Percentiles rank a stretch among this genome's conserved stretches.
Evolutionary conservation across 352 stramenopile genomes (phyloP).

Genomic region (Phytophthora constricta): DNA sequence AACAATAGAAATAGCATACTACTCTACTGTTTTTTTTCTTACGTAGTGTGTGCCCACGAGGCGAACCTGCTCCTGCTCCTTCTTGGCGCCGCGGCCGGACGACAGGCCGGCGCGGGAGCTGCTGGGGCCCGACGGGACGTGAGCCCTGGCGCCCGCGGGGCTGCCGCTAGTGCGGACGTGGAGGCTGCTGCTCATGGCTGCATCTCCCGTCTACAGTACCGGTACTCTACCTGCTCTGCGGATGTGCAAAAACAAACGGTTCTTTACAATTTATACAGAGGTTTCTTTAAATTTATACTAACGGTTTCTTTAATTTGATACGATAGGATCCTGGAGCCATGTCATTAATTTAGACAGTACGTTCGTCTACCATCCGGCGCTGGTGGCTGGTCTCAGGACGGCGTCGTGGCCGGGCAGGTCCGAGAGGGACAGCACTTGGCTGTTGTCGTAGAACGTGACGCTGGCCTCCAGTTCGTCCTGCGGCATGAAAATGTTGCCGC

Average conservation of each 20-base stretch:
- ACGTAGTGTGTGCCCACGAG: slow-evolving; percentile 83
- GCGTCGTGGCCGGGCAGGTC: slow-evolving; percentile 52
- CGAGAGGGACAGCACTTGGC: slow-evolving; percentile 70
- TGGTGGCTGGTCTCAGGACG: slow-evolving; percentile 54
- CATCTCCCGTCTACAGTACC: too few relatives aligned
- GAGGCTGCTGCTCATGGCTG: slow-evolving; percentile 21
- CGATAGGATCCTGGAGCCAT: too few relatives aligned
- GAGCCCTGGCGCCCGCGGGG: slow-evolving; percentile 1
- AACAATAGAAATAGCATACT: too few relatives aligned
- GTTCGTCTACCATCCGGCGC: slow-evolving; percentile 40
- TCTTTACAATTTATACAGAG: too few relatives aligned
- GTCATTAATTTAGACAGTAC: neutral
- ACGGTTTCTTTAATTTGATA: too few relatives aligned
- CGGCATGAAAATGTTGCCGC: slow-evolving; percentile 59
- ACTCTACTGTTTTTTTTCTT: slow-evolving; percentile 4
- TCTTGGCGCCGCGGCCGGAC: slow-evolving; percentile 33
- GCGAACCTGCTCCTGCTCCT: slow-evolving; percentile 60
- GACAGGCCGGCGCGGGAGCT: slow-evolving; percentile 20
- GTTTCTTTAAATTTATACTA: too few relatives aligned
- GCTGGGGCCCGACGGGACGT: slow-evolving; percentile 19
- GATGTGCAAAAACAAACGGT: too few relatives aligned
- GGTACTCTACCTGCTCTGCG: too few relatives aligned
- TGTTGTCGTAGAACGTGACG: slow-evolving; percentile 80
- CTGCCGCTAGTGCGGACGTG: slow-evolving; percentile 33
- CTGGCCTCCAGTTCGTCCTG: slow-evolving; percentile 69